A percentile compares a stretch with the other conserved stretches of the same genome.
These are phyloP conservation scores for Cyberlindnera lachancei DNA, from an alignment of 805 yeast genomes.

Conservation along the genomic window DNA sequence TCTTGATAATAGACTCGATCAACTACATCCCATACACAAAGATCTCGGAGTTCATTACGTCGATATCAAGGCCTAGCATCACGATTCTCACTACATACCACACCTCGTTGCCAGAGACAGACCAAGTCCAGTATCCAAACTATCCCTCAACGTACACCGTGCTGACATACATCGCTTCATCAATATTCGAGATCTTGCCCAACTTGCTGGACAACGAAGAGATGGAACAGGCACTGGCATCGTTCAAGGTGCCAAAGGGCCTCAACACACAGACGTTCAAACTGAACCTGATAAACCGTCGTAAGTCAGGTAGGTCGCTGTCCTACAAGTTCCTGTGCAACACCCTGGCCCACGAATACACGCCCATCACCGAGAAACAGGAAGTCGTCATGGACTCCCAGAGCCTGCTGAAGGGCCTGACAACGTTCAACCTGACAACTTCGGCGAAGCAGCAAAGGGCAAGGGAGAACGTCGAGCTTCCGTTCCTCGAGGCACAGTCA, in stretches of 20 bases:
- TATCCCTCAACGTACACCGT: constrained; percentile 49
- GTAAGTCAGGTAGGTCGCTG: constrained; percentile 80
- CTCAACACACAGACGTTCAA: constrained; percentile 41
- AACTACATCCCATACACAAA: constrained; percentile 44
- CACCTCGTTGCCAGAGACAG: constrained; percentile 31
- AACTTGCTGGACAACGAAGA: constrained; percentile 30
- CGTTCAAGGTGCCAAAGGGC: constrained; percentile 42
- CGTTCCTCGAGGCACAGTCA: constrained; percentile 83
- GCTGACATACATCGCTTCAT: constrained; percentile 65
- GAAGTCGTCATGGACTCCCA: constrained; percentile 31
- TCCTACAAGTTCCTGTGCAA: constrained; percentile 49
- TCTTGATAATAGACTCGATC: constrained; percentile 61
- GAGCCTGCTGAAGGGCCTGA: constrained; percentile 56
- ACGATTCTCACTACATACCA: constrained; percentile 44
- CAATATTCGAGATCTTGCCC: constrained; percentile 59
- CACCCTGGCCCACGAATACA: constrained; percentile 35
- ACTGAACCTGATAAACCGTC: constrained; percentile 52
- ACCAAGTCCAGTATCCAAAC: constrained; percentile 23
- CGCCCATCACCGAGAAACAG: constrained; percentile 19
- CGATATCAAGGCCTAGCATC: constrained; percentile 38
- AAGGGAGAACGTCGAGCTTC: constrained; percentile 79
- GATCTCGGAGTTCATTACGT: constrained; percentile 43
- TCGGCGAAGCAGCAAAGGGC: constrained; percentile 70
- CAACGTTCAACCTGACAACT: constrained; percentile 82
- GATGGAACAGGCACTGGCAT: constrained; percentile 33